Base-by-base conservation (phyloP, 345 rosid species). In the Kernera saxatilis region DNA sequence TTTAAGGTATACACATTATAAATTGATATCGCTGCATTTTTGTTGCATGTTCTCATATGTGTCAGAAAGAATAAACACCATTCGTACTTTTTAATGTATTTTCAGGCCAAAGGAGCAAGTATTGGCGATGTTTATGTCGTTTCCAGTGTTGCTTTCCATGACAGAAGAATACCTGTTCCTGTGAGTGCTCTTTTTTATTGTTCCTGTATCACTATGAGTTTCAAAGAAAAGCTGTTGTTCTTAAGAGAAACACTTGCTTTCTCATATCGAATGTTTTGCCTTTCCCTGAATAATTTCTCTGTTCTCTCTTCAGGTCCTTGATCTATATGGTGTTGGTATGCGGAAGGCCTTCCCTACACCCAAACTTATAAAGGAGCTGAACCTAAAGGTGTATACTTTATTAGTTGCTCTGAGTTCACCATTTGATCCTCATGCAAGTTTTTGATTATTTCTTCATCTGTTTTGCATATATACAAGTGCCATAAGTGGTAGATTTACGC, bases 121-220 rank as follows among this genome's bases (percentile, higher is more conserved):
- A 70, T 90, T 55, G 81, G 89, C 19, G 98, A 94, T 80, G 85
- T 92, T 44, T 94, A 79, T 81, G 78, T 94, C 13, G 75, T 60
- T 51, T 87, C 96, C 60, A 82, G 66, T 76, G 88, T 83, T 81
- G 93, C 98, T 69, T 94, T 94, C 80, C 99, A 94, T 76, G 98
- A 94, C 76, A 82, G 98, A 81, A 87, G 99, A 79, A 92, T 86
- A 32, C 97, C 99, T 13, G 90, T 89, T 69, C 98, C 98, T 23
- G 99, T 94, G 77, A 70, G 76, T 56, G 18, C 46, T 63, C 58
- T 44, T 41, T 51, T 45, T 45, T 27, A 36, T 41, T 63, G 5
- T 15, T 45, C 12, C 1, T 69, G 36, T 54, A 29, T 40, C 30
- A 27, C 14, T 27, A 18, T 30, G 21, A 12, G 41, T 55, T 46